phyloP scores from a whole-genome alignment of 768 basidiomycete species.

The Chiua virens region DNA sequence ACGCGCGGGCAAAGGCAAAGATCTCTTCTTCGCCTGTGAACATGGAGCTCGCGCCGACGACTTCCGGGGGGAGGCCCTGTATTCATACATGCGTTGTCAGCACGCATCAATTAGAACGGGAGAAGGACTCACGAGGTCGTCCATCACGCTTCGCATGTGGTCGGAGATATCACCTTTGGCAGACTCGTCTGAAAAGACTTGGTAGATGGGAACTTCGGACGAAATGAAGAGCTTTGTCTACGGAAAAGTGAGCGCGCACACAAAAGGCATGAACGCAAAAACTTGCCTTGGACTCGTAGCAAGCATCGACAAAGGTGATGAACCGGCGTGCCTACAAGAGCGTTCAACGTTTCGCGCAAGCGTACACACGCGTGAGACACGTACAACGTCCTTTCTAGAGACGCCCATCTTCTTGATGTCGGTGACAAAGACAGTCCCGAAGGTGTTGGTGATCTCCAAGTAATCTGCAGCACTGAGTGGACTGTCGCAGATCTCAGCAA shows the following conservation, averaged over 20 bases:
- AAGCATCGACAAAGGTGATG: constrained; percentile 97
- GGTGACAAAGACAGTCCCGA: constrained; percentile 83
- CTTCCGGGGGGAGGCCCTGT: constrained; percentile 75
- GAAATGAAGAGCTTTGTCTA: constrained; percentile 90
- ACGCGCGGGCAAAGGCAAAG: constrained; percentile 95
- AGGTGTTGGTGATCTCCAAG: constrained; percentile 86
- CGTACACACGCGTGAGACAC: not conserved
- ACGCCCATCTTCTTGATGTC: constrained; percentile 89
- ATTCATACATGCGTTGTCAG: not conserved
- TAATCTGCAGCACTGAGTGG: constrained; percentile 96
- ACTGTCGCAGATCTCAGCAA: constrained; percentile 82
- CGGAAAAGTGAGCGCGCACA: constrained; percentile 51
- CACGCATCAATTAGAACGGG: not conserved
- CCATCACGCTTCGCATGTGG: constrained; percentile 93
- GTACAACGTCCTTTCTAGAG: constrained; percentile 81
- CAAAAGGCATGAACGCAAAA: not conserved
- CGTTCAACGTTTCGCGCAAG: not conserved
- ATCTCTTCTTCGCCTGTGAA: constrained; percentile 97
- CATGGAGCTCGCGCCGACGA: constrained; percentile 82
- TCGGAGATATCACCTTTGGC: constrained; percentile 54
- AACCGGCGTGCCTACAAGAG: constrained; percentile 77
- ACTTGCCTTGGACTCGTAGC: constrained; percentile 84
- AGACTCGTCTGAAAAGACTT: constrained; percentile 82
- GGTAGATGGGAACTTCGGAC: constrained; percentile 88
- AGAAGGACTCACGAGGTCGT: constrained; percentile 71